Percentiles rank a stretch among this genome's conserved stretches.
Conservation (phyloP, 306 rosid species). For the Cicer arietinum region DNA sequence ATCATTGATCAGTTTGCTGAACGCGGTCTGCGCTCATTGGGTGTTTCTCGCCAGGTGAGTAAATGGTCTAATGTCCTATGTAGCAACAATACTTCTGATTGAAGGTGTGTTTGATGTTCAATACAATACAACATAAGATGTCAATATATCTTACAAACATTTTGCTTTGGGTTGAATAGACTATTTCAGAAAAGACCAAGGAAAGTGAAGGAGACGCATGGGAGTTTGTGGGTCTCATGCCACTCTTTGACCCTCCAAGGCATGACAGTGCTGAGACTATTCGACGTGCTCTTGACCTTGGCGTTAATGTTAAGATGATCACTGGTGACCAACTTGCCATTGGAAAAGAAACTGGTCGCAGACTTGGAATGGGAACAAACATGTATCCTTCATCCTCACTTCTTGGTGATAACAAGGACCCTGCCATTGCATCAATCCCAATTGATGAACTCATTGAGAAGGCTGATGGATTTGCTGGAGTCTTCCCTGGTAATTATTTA, state of each 20-base stretch:
- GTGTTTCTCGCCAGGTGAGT: slow-evolving; percentile 73
- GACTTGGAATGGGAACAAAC: slow-evolving; percentile 98
- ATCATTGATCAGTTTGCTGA: slow-evolving; percentile 72
- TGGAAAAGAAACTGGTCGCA: slow-evolving; percentile 93
- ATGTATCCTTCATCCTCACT: slow-evolving; percentile 94
- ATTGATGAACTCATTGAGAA: slow-evolving; percentile 88
- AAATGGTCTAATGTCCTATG: slow-evolving; percentile 3
- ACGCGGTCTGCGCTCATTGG: slow-evolving; percentile 88
- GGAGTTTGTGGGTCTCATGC: slow-evolving; percentile 87
- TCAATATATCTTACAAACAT: neutral
- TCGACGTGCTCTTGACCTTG: slow-evolving; percentile 90
- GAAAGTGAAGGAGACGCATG: slow-evolving; percentile 80
- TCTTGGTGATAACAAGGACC: slow-evolving; percentile 74
- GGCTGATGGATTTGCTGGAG: slow-evolving; percentile 98
- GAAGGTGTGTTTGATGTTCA: too few species aligned
- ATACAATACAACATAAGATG: too few species aligned
- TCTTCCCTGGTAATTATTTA: slow-evolving; percentile 76
- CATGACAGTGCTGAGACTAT: slow-evolving; percentile 97
- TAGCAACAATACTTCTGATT: too few species aligned
- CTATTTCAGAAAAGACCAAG: slow-evolving; percentile 70
- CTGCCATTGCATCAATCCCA: slow-evolving; percentile 68
- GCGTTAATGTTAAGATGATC: slow-evolving; percentile 96
- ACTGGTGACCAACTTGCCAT: slow-evolving; percentile 98
- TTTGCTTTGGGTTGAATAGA: slow-evolving; percentile 47
- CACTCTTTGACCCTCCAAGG: slow-evolving; percentile 97